phyloP scores from a whole-genome alignment of 805 yeast species.

The Hanseniaspora occidentalis region DNA sequence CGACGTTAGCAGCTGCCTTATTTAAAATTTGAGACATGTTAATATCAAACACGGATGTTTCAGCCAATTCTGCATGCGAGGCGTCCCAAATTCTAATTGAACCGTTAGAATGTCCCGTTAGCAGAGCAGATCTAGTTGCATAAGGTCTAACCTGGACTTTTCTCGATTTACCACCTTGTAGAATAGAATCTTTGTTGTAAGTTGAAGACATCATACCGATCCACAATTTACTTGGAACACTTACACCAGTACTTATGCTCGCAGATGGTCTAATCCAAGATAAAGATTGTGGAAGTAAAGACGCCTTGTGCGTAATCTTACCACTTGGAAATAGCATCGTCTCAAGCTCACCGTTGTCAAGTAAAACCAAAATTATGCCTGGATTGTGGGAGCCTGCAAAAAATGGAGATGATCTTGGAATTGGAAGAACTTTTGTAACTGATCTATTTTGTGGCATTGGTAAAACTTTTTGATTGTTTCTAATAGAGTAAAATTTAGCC shows the following conservation, averaged over 20 bases:
- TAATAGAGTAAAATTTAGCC: constrained; percentile 60
- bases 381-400: constrained; percentile 78
- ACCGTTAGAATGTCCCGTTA: constrained; percentile 84
- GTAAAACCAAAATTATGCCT: constrained; percentile 39
- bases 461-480: constrained; percentile 40
- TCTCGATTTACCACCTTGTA: constrained; percentile 56
- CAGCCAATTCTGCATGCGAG: constrained; percentile 58
- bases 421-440: constrained; percentile 35
- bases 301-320: constrained; percentile 35
- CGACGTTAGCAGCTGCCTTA: constrained; percentile 34
- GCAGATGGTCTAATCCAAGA: constrained; percentile 69
- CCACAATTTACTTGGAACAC: constrained; percentile 60
- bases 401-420: constrained; percentile 58
- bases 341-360: constrained; percentile 55
- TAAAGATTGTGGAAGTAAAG: constrained; percentile 68
- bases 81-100: constrained; percentile 76
- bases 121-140: constrained; percentile 45
- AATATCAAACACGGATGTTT: constrained; percentile 46
- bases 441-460: constrained; percentile 39
- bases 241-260: constrained; percentile 40
- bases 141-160: constrained; percentile 31
- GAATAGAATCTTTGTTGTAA: constrained; percentile 30
- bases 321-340: constrained; percentile 49
- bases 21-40: constrained; percentile 39
- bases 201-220: constrained; percentile 58